Conservation (phyloP, 371 early-diverging fungal genomes). For the Rhizopus delemar region DNA sequence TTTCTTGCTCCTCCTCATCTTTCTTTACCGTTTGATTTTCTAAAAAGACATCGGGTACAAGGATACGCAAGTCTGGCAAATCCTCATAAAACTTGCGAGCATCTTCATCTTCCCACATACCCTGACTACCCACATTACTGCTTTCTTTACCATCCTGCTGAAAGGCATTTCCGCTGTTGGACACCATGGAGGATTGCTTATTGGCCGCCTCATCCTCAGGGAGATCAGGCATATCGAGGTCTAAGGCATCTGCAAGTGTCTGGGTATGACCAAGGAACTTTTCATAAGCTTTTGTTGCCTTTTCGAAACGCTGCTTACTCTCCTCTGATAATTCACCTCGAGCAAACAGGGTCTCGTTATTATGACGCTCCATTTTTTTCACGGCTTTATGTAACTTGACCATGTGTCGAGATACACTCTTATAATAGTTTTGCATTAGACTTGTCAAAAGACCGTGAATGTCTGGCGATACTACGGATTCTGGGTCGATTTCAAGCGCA, state of each 20-base stretch:
- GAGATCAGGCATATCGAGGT: slow-evolving; percentile 75
- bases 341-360: slow-evolving; percentile 78
- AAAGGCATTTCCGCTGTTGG: slow-evolving; percentile 34
- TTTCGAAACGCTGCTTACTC: slow-evolving; percentile 76
- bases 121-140: slow-evolving; percentile 34
- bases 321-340: slow-evolving; percentile 86
- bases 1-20: slow-evolving; percentile 21
- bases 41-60: slow-evolving; percentile 81
- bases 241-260: slow-evolving; percentile 63
- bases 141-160: slow-evolving; percentile 48
- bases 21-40: slow-evolving; percentile 52
- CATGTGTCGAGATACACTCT: slow-evolving; percentile 64
- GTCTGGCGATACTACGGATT: slow-evolving; percentile 48
- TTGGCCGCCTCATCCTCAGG: slow-evolving; percentile 62
- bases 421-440: slow-evolving; percentile 71
- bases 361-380: slow-evolving; percentile 72
- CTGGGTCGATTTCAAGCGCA: slow-evolving; percentile 9
- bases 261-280: slow-evolving; percentile 66
- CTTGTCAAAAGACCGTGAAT: slow-evolving; percentile 56
- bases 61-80: slow-evolving; percentile 69
- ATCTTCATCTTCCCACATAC: slow-evolving; percentile 90
- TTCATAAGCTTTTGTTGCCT: slow-evolving; percentile 70
- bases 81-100: slow-evolving; percentile 82
- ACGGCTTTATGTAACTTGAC: slow-evolving; percentile 75
- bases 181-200: slow-evolving; percentile 53